These are phyloP conservation scores for Parastagonospora nodorum DNA, from an alignment of 2,329 filamentous ascomycete genomes.

Conservation along the genomic window DNA sequence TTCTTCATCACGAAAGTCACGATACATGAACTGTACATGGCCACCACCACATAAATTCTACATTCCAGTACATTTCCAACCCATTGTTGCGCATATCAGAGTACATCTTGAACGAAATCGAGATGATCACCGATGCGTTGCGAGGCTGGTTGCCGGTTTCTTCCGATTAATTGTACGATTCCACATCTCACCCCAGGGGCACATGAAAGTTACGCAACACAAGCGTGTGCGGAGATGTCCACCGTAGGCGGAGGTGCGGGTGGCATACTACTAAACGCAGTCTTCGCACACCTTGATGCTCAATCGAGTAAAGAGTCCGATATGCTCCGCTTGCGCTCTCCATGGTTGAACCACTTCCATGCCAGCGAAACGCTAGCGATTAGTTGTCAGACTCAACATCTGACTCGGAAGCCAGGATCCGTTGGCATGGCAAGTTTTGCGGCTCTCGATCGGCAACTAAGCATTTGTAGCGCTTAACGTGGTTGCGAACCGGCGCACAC, in stretches of 20 bases:
- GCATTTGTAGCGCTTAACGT: conserved; percentile 7
- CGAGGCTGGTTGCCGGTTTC: not conserved
- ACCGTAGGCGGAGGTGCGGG: not conserved
- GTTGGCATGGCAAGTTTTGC: not conserved
- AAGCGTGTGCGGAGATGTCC: not conserved
- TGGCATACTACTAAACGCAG: not conserved
- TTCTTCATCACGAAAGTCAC: too few species aligned
- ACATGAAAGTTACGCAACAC: not conserved
- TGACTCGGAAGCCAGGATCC: not conserved
- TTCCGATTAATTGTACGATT: not conserved
- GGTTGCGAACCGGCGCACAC: conserved; percentile 4
- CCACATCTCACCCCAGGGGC: not conserved
- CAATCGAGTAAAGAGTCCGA: not conserved
- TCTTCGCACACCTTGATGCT: not conserved
- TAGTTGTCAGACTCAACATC: not conserved
- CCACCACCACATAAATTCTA: too few species aligned
- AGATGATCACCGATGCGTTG: not conserved
- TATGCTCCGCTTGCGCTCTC: not conserved
- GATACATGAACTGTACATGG: too few species aligned
- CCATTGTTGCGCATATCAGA: too few species aligned
- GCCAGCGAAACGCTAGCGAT: not conserved
- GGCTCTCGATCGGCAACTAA: conserved; percentile 1
- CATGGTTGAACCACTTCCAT: not conserved
- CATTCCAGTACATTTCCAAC: too few species aligned
- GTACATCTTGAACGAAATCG: too few species aligned